Conservation (phyloP, 345 rosid genomes). For the Hibiscus syriacus region DNA sequence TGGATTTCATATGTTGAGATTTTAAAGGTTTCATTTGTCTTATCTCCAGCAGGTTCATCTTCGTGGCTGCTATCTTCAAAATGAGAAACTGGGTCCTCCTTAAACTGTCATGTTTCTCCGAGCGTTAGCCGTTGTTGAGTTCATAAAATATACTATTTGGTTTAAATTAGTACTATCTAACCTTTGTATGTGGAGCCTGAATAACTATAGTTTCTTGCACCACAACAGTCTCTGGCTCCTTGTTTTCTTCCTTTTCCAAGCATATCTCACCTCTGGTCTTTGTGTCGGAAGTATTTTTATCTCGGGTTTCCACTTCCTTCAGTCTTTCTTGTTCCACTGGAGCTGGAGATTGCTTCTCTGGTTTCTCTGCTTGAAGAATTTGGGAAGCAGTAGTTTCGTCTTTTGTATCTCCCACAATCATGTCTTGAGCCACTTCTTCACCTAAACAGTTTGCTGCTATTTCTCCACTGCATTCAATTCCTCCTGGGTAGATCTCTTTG, state of each 20-base stretch:
- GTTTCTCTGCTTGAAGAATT: not conserved
- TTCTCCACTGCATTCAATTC: constrained; percentile 7
- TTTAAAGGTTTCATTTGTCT: not conserved
- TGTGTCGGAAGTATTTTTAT: not conserved
- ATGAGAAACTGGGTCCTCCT: not conserved
- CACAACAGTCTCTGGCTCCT: not conserved
- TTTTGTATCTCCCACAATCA: not conserved
- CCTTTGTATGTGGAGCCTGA: constrained; percentile 6
- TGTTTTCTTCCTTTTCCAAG: not conserved
- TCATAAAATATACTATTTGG: too few species aligned
- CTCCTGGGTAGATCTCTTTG: not conserved
- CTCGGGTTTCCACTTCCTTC: constrained; percentile 6
- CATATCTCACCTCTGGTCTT: not conserved
- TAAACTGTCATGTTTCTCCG: constrained; percentile 1
- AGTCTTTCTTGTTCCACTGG: not conserved
- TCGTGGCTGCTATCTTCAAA: not conserved
- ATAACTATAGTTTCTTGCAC: not conserved
- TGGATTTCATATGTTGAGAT: not conserved
- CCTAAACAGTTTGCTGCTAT: not conserved
- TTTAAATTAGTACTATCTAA: not conserved
- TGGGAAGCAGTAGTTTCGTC: not conserved
- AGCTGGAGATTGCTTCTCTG: constrained; percentile 3
- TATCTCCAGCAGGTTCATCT: not conserved
- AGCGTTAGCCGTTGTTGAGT: not conserved
- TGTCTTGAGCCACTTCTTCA: not conserved